Percentiles rank a stretch among this genome's conserved stretches.
Conservation (phyloP, 768 basidiomycete genomes). For the Suillus lakei region DNA sequence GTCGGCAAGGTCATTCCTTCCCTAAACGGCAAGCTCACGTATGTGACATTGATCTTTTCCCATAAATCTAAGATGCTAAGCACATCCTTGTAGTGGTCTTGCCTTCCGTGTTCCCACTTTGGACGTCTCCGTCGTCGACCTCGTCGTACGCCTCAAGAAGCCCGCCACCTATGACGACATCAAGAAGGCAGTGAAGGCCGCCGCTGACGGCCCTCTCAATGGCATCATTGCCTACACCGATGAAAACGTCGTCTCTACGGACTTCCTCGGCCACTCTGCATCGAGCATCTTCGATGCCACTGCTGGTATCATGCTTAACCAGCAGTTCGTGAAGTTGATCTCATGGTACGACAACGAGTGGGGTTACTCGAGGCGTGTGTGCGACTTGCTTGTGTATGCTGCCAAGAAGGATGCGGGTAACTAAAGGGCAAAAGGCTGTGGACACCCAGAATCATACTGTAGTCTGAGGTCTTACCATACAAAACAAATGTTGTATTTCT, state of each 20-base stretch:
- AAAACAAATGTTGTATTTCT: conserved; percentile 6
- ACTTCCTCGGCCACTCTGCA: conserved; percentile 79
- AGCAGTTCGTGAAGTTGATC: conserved; percentile 95
- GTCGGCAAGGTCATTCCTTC: conserved; percentile 97
- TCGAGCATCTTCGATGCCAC: conserved; percentile 94
- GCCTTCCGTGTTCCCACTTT: conserved; percentile 97
- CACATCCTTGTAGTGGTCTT: conserved; percentile 64
- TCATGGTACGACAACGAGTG: conserved; percentile 96
- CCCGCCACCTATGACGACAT: conserved; percentile 86
- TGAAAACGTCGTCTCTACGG: conserved; percentile 91
- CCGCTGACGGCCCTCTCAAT: conserved; percentile 70
- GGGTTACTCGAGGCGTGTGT: conserved; percentile 93
- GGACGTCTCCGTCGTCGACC: conserved; percentile 98
- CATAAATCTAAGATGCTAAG: conserved; percentile 12
- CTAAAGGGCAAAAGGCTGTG: conserved; percentile 16
- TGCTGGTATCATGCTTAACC: conserved; percentile 92
- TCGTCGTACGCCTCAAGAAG: conserved; percentile 92
- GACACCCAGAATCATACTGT: not conserved
- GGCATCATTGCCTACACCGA: conserved; percentile 92
- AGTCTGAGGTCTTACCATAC: not conserved
- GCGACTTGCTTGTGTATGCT: conserved; percentile 83
- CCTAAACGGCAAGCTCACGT: conserved; percentile 98
- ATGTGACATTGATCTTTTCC: conserved; percentile 32
- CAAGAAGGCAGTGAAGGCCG: conserved; percentile 83
- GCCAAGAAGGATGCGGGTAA: conserved; percentile 67